Percentiles rank a stretch among this genome's conserved stretches.
These are phyloP conservation scores for Colletotrichum sp. DNA, from an alignment of 2,329 filamentous ascomycete genomes.

Conservation along the genomic window DNA sequence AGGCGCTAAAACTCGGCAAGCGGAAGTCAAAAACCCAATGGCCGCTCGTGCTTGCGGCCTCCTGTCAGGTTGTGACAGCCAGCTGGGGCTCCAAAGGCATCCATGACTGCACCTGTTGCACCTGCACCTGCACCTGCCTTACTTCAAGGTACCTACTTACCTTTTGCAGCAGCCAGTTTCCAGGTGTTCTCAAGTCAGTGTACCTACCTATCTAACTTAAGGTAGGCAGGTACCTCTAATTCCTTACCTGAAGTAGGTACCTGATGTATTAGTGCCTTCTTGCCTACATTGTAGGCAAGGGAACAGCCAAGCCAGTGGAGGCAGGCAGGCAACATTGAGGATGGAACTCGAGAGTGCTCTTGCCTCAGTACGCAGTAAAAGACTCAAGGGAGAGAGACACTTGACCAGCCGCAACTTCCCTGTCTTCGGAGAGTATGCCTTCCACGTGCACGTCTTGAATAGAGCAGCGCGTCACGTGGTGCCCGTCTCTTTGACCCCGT, in stretches of 20 bases:
- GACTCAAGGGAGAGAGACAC: neutral
- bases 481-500: neutral
- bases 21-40: slow-evolving; percentile 32
- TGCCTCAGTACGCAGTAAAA: neutral
- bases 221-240: neutral
- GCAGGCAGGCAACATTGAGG: neutral
- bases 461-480: neutral
- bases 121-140: neutral
- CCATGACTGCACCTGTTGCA: neutral
- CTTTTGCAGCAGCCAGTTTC: neutral
- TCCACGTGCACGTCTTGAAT: neutral
- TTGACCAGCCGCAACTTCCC: neutral
- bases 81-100: neutral
- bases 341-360: neutral
- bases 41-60: neutral
- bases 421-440: neutral
- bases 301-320: neutral
- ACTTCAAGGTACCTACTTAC: neutral
- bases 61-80: neutral
- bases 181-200: too few species aligned
- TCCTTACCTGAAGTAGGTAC: neutral
- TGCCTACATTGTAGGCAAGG: neutral
- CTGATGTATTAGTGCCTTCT: neutral
- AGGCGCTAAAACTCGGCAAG: slow-evolving; percentile 46
- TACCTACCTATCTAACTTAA: neutral